Evolutionary conservation across 1,284 basidiomycete species (phyloP), one percentile per base, ranked within the genome.

Genomic region (Fomitopsis pinicola): DNA sequence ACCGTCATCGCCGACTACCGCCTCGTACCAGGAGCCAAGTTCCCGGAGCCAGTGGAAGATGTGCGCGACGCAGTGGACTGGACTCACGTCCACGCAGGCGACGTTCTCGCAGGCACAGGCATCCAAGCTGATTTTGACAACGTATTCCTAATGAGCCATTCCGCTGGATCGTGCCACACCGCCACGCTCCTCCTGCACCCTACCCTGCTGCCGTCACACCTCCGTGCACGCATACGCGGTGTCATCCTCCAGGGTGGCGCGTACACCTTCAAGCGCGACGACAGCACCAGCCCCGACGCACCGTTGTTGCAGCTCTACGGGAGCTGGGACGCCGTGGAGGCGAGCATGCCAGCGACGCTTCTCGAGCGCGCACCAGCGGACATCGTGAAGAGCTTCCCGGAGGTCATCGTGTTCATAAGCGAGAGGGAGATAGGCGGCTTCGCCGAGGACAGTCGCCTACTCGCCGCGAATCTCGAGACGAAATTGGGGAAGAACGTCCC

Each of bases 1-100:
- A 81, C 81, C 15, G 73, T 88, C 62, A 83, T 89, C 61, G 78
- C 86, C 0, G 85, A 88, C 71, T 88, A 89, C 65, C 81, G 84
- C 3, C 79, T 89, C 42, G 79, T 80, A 1, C 86, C 87, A 3
- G 68, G 78, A 33, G 78, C 77, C 58, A 75, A 69, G 19, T 87
- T 80, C 67, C 87, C 87, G 0, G 75, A 71, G 0, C 75, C 80
- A 0, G 78, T 78, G 0, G 76, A 83, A 63, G 87, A 89, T 65
- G 68, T 87, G 2, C 78, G 79, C 12, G 83, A 86, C 63, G 85
- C 87, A 10, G 68, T 87, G 6, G 63, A 74, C n/a, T 88, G 84
- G 83, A 73, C 79, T 28, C 69, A 78, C 17, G 63, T 75, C 12
- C 77, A 86, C 61, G 45, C 61, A 8, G 42, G 58, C 30, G 52